These are phyloP conservation scores for Sporothrix humicola DNA, from an alignment of 2,329 filamentous ascomycete species.

Conservation along the genomic window DNA sequence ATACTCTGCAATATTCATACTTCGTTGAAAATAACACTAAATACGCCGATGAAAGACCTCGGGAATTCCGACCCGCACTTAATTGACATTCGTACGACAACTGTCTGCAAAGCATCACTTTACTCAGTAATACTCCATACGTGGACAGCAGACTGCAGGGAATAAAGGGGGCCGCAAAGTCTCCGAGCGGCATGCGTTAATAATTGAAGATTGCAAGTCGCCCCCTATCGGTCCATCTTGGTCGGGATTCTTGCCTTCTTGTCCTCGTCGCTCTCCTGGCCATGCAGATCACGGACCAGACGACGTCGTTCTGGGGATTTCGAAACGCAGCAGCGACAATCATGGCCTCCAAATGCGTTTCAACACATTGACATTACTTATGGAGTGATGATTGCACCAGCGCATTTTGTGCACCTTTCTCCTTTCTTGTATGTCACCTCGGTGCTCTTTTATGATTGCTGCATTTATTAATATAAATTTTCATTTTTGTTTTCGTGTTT, in stretches of 20 bases:
- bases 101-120: not conserved
- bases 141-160: no score
- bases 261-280: slow-evolving; percentile 1
- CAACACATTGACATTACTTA: not conserved
- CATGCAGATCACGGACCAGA: slow-evolving; percentile 27
- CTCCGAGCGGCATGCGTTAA: slow-evolving; percentile 6
- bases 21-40: no score
- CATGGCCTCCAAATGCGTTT: slow-evolving; percentile 25
- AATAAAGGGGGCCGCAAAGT: not conserved
- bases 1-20: no score
- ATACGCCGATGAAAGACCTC: not conserved
- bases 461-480: not conserved
- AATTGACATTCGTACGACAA: not conserved
- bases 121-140: no score
- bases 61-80: not conserved
- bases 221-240: not conserved
- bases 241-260: slow-evolving; percentile 9
- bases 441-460: not conserved
- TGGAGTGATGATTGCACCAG: no score
- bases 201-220: not conserved
- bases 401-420: no score
- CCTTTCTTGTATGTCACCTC: no score
- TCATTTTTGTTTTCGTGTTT: not conserved
- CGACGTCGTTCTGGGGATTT: slow-evolving; percentile 13
- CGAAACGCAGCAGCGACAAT: slow-evolving; percentile 32